Base-by-base conservation (phyloP, 2,329 filamentous ascomycete species). In the Ascochyta fabae region DNA sequence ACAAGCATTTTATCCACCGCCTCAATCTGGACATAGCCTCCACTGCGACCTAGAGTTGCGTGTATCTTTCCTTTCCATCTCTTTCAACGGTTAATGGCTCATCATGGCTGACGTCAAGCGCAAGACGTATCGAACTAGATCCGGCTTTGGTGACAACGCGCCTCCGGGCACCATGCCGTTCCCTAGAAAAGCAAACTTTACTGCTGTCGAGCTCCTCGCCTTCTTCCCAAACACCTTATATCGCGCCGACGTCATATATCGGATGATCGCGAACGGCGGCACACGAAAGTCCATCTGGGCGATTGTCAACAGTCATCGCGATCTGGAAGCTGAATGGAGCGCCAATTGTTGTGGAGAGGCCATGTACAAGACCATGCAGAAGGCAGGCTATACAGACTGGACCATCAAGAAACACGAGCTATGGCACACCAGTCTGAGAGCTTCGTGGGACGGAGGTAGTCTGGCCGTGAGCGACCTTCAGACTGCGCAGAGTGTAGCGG, bases 161-260 rank as follows among this genome's bases (percentile, higher is more conserved):
- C 61, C 59, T 3, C 23, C 59, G 3, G 38, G 41, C 6, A 53
- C 57, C 6, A 42, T 68, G 24, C 56, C 53, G n/a, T 70, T 70
- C 10, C 53, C 53, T 4, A 33, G 36, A 2, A 29, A 39, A 29
- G 53, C 47, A 3, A 50, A 68, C 13, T 34, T 70, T 9, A 69
- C 65, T 4, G 63, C 56, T 6, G 60, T 55, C 34, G 69, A 71
- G 51, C 55, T 70, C 13, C 53, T 67, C 2, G 52, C 61, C 2
- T 72, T 67, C 50, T 22, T 71, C 0, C 67, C 69, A 5, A 56
- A 67, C 16, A 60, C 48, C 42, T 40, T 71, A 48, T 60, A 60
- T 19, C 62, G 58, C 19, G 44, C 52, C 9, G 61, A 72, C 19
- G 40, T 67, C 24, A 36, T 71, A n/a, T 61, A 66, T 31, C 61